Evolutionary conservation across 192 early-diverging fungal species (phyloP).

Genomic region (Nowakowskiella sp.): DNA sequence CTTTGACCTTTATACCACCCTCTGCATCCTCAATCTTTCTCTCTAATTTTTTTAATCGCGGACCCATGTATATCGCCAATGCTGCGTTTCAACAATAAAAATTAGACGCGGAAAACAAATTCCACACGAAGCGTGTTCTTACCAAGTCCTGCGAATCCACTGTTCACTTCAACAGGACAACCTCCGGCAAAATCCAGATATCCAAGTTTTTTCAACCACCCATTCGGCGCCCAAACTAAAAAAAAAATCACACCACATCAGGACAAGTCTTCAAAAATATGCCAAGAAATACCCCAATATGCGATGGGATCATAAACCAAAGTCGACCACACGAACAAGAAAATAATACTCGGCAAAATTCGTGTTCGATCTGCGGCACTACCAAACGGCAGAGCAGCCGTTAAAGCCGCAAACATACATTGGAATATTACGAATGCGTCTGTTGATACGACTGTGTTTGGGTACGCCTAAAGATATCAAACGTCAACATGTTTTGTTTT

Average conservation of each 20-base stretch:
- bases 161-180: conserved; percentile 36
- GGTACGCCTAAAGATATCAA: neutral
- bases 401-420: neutral
- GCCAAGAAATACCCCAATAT: neutral
- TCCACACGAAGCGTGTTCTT: no score
- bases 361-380: neutral
- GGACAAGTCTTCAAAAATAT: neutral
- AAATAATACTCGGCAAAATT: neutral
- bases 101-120: no score
- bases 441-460: neutral
- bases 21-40: no score
- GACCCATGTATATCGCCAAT: conserved; percentile 65
- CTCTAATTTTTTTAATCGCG: no score
- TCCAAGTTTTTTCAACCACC: neutral
- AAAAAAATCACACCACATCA: neutral
- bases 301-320: neutral
- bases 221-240: neutral
- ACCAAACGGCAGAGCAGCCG: neutral
- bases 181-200: neutral
- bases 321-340: neutral
- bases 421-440: neutral
- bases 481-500: neutral
- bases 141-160: conserved; percentile 84
- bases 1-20: no score
- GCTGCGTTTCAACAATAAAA: no score